These are phyloP conservation scores for Geotrichum histeridarum DNA, from an alignment of 1,139 yeast species.

Conservation along the genomic window DNA sequence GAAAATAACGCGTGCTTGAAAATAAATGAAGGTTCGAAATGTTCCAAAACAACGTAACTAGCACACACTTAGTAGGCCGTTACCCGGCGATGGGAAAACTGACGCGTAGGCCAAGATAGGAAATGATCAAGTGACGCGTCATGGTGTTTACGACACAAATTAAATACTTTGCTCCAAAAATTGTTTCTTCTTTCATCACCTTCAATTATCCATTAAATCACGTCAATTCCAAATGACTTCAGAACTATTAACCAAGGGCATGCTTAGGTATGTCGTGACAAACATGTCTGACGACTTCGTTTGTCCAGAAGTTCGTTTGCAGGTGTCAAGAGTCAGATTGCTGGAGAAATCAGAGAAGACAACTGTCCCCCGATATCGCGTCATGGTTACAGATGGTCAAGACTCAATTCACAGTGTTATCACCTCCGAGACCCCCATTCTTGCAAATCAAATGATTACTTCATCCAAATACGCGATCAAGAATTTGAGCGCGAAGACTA, in stretches of 20 bases:
- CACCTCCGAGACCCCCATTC: not conserved
- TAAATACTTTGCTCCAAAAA: not conserved
- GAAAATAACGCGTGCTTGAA: constrained; percentile 1
- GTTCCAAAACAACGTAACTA: not conserved
- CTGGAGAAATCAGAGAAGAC: constrained; percentile 1
- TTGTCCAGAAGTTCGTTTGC: constrained; percentile 10
- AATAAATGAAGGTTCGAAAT: not conserved
- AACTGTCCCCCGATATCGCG: not conserved
- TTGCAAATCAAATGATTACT: constrained; percentile 4
- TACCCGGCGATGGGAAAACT: constrained; percentile 11
- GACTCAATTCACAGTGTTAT: constrained; percentile 10
- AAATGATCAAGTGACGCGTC: not conserved
- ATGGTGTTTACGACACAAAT: not conserved
- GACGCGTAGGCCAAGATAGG: constrained; percentile 2
- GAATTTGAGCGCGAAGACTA: not conserved
- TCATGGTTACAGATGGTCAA: constrained; percentile 12
- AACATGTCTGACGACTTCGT: constrained; percentile 1
- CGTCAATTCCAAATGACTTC: constrained; percentile 8
- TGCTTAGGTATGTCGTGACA: constrained; percentile 8
- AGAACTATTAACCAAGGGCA: constrained; percentile 10
- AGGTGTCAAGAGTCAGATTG: constrained; percentile 1
- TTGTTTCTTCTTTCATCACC: not conserved
- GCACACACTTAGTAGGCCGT: constrained; percentile 1
- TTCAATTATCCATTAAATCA: not conserved
- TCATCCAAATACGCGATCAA: constrained; percentile 7